Percentiles rank a stretch among this genome's conserved stretches.
phyloP scores from a whole-genome alignment of 2,329 filamentous ascomycete species.

The Arthrobotrys sphaeroides region DNA sequence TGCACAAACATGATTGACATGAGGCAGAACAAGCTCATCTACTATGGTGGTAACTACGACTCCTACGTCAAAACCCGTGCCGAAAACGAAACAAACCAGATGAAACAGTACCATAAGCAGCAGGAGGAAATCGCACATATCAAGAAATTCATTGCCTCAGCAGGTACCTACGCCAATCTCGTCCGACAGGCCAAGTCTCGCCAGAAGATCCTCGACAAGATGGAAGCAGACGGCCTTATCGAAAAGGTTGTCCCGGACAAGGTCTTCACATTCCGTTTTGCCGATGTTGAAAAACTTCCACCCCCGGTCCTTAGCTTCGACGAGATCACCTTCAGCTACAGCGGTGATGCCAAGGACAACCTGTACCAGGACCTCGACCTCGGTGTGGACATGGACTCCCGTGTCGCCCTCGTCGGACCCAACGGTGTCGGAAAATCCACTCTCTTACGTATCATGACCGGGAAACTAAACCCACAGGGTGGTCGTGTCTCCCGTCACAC shows the following conservation, averaged over 20 bases:
- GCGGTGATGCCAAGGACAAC: conserved; percentile 85
- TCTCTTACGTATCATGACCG: conserved; percentile 93
- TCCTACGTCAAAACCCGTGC: conserved; percentile 84
- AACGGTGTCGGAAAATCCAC: conserved; percentile 99
- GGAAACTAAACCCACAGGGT: conserved; percentile 84
- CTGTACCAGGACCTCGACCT: conserved; percentile 96
- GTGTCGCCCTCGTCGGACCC: conserved; percentile 94
- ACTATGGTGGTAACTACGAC: conserved; percentile 99
- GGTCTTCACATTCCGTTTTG: conserved; percentile 97
- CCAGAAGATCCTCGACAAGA: conserved; percentile 99
- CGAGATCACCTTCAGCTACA: conserved; percentile 97
- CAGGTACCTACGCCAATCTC: conserved; percentile 99
- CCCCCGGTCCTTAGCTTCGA: conserved; percentile 96
- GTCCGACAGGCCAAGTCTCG: conserved; percentile 98
- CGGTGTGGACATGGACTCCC: conserved; percentile 99
- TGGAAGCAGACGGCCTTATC: conserved; percentile 99
- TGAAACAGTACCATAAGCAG: conserved; percentile 98
- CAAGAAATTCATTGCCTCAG: conserved; percentile 99
- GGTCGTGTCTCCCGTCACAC: conserved; percentile 91
- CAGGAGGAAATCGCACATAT: conserved; percentile 99
- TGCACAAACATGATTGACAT: conserved; percentile 99
- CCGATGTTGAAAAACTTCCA: conserved; percentile 98
- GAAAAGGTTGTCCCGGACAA: conserved; percentile 84
- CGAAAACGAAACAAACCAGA: conserved; percentile 97
- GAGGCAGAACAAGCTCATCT: conserved; percentile 85